Conservation (phyloP, 371 early-diverging fungal species). For the Mortierella sp. region DNA sequence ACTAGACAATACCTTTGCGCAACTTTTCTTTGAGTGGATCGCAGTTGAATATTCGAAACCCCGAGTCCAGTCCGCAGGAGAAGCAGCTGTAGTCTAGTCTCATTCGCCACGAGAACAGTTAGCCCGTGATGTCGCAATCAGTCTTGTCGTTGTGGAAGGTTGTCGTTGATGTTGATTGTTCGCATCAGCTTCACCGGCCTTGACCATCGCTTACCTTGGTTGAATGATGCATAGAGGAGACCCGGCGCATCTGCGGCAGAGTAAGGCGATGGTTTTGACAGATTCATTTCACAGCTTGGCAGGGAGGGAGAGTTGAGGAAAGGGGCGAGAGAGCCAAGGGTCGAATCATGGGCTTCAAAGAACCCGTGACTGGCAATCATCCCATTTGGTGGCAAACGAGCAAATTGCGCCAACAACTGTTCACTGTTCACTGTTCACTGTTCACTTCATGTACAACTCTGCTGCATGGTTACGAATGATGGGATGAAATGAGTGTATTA, state of each 20-base stretch:
- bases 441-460: too few relatives aligned
- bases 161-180: too few relatives aligned
- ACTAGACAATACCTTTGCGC: constrained; percentile 74
- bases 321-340: neutral
- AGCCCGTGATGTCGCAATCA: too few relatives aligned
- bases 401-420: too few relatives aligned
- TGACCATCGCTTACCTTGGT: constrained; percentile 60
- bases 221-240: constrained; percentile 73
- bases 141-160: too few relatives aligned
- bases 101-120: too few relatives aligned
- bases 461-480: neutral
- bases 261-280: constrained; percentile 61
- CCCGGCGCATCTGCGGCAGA: constrained; percentile 68
- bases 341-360: too few relatives aligned
- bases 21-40: constrained; percentile 90
- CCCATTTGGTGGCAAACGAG: too few relatives aligned
- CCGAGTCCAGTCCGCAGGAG: constrained; percentile 89
- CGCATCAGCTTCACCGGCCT: too few relatives aligned
- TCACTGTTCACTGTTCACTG: too few relatives aligned
- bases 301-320: neutral
- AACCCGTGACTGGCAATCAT: too few relatives aligned
- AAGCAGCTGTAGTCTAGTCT: constrained; percentile 88
- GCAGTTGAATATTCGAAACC: constrained; percentile 94
- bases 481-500: neutral
- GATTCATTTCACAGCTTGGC: too few relatives aligned